These are phyloP conservation scores for Xerocomellus amylosporus DNA, from an alignment of 768 basidiomycete genomes.

Conservation along the genomic window DNA sequence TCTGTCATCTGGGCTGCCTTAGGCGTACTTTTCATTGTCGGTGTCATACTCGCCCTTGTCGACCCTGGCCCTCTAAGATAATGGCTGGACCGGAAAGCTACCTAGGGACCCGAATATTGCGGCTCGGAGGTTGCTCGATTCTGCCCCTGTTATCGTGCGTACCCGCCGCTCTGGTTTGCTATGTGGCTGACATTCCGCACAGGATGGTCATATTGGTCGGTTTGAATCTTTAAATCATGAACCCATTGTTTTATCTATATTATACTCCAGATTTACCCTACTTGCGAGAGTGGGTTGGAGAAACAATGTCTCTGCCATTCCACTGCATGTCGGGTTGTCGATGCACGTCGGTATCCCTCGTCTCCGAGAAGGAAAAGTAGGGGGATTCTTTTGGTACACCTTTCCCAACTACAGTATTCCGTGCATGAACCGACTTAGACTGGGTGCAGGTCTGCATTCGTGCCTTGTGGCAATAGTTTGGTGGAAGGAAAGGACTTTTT, in stretches of 20 bases:
- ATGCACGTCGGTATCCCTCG: constrained; percentile 90
- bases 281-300: constrained; percentile 55
- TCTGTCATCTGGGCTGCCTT: constrained; percentile 46
- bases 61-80: constrained; percentile 39
- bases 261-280: constrained; percentile 63
- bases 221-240: neutral
- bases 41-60: constrained; percentile 45
- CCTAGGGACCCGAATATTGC: constrained; percentile 60
- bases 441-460: constrained; percentile 64
- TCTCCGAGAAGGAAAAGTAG: constrained; percentile 72
- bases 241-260: neutral
- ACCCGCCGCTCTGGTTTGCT: neutral
- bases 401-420: neutral
- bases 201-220: constrained; percentile 73
- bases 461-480: constrained; percentile 49
- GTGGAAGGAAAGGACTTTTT: constrained; percentile 55
- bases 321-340: constrained; percentile 54
- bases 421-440: neutral
- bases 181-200: neutral
- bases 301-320: constrained; percentile 76
- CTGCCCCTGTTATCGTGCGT: constrained; percentile 71
- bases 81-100: constrained; percentile 44
- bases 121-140: constrained; percentile 53
- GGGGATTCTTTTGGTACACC: constrained; percentile 88
- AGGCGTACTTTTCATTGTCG: constrained; percentile 41